phyloP scores from a whole-genome alignment of 1,284 basidiomycete genomes.

The Phlebopus sp. region DNA sequence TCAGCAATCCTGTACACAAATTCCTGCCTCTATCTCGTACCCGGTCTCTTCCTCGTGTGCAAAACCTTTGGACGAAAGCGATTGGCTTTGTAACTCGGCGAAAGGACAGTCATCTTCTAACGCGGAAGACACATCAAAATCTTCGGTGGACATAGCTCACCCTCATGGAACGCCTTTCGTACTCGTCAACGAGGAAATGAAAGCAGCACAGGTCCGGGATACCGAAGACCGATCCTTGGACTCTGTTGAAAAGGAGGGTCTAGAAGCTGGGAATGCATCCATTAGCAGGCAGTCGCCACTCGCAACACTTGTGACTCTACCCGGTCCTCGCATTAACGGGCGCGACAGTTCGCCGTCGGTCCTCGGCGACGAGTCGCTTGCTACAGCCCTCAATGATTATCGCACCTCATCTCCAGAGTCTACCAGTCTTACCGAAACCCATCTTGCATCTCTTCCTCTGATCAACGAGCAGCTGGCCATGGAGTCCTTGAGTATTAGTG shows the following conservation, averaged over 20 bases:
- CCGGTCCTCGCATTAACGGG: conserved; percentile 5
- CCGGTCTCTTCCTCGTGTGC: not conserved
- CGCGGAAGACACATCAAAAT: conserved; percentile 3
- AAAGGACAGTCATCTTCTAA: conserved; percentile 2
- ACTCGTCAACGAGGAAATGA: conserved; percentile 26
- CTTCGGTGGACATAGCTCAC: conserved; percentile 11
- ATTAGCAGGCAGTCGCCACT: not conserved
- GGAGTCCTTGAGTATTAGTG: not conserved
- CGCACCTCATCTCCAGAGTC: conserved; percentile 15
- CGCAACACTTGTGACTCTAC: not conserved
- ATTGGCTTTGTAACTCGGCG: conserved; percentile 23
- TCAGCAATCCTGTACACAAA: not conserved
- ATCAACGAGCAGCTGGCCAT: conserved; percentile 3
- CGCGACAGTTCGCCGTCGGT: not conserved
- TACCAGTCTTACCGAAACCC: conserved; percentile 1
- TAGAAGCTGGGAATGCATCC: not conserved
- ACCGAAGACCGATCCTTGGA: not conserved
- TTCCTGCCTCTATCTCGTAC: not conserved
- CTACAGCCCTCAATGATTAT: conserved; percentile 12
- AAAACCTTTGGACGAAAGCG: conserved; percentile 3
- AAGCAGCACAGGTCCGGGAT: conserved; percentile 12
- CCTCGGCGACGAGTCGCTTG: conserved; percentile 12
- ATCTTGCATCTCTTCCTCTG: not conserved
- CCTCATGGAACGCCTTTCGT: conserved; percentile 1
- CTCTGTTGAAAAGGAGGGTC: not conserved